Evolutionary conservation across 805 yeast species (phyloP).

Genomic region (Ogataea kodamae): DNA sequence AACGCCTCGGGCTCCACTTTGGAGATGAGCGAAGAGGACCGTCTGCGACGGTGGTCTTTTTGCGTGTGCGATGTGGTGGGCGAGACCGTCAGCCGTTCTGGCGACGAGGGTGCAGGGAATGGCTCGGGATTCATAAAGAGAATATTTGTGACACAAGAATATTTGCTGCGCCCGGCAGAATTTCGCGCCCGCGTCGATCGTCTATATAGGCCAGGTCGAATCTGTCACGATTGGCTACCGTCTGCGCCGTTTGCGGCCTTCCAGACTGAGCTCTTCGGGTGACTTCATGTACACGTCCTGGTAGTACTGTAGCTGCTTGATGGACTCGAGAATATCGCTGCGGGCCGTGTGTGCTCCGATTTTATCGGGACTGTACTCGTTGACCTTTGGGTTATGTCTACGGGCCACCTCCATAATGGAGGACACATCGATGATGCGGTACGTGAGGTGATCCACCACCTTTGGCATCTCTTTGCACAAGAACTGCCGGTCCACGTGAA

Average conservation of each 20-base stretch:
- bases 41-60: slow-evolving; percentile 46
- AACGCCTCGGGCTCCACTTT: slow-evolving; percentile 91
- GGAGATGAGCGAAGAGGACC: slow-evolving; percentile 86
- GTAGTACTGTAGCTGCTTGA: slow-evolving; percentile 77
- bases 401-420: slow-evolving; percentile 73
- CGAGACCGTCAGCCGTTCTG: slow-evolving; percentile 33
- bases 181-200: slow-evolving; percentile 11
- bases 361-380: slow-evolving; percentile 60
- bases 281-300: slow-evolving; percentile 54
- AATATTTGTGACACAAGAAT: slow-evolving; percentile 1
- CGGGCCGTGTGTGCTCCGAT: slow-evolving; percentile 78
- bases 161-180: slow-evolving; percentile 7
- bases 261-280: slow-evolving; percentile 16
- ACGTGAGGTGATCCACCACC: slow-evolving; percentile 56
- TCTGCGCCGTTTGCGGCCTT: slow-evolving; percentile 3
- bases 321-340: slow-evolving; percentile 85
- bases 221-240: neutral
- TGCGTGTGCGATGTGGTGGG: slow-evolving; percentile 32
- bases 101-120: slow-evolving; percentile 33
- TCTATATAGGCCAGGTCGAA: neutral
- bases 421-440: slow-evolving; percentile 89
- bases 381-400: slow-evolving; percentile 69
- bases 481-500: slow-evolving; percentile 88
- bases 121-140: slow-evolving; percentile 25
- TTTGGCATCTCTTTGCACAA: slow-evolving; percentile 80